These are phyloP conservation scores for Cladophialophora bantiana DNA, from an alignment of 2,329 filamentous ascomycete genomes.

Conservation along the genomic window DNA sequence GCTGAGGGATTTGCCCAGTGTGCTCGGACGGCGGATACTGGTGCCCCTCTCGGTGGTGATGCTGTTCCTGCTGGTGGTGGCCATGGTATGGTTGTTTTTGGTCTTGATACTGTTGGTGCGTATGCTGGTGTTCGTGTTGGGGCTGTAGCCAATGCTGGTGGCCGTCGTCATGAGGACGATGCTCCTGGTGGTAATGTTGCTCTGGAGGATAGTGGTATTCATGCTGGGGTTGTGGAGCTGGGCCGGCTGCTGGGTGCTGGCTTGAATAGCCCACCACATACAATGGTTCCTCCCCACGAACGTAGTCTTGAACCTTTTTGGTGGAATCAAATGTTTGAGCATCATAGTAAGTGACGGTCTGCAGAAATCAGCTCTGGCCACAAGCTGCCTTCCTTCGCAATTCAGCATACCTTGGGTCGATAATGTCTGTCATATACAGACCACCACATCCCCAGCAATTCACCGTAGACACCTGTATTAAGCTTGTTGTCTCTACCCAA, in stretches of 20 bases:
- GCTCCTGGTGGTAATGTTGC: slow-evolving; percentile 1
- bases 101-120: neutral
- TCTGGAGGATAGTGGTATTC: neutral
- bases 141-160: slow-evolving; percentile 14
- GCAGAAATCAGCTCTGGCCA: slow-evolving; percentile 6
- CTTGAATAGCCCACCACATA: slow-evolving; percentile 43
- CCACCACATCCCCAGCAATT: slow-evolving; percentile 92
- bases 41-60: slow-evolving; percentile 4
- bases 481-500: slow-evolving; percentile 64
- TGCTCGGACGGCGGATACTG: slow-evolving; percentile 29
- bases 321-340: slow-evolving; percentile 25
- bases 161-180: neutral
- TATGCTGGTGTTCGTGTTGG: neutral
- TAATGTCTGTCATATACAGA: slow-evolving; percentile 91
- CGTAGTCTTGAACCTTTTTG: slow-evolving; percentile 52
- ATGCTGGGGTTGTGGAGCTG: slow-evolving; percentile 2
- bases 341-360: slow-evolving; percentile 30
- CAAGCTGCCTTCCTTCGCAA: neutral
- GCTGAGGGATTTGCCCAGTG: slow-evolving; percentile 29
- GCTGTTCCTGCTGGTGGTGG: slow-evolving; percentile 7
- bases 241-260: slow-evolving; percentile 13
- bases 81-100: neutral
- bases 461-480: slow-evolving; percentile 73
- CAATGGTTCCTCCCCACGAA: slow-evolving; percentile 53
- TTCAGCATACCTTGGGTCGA: slow-evolving; percentile 41